phyloP scores from a whole-genome alignment of 257 asterid species.

The Solanum acaule region DNA sequence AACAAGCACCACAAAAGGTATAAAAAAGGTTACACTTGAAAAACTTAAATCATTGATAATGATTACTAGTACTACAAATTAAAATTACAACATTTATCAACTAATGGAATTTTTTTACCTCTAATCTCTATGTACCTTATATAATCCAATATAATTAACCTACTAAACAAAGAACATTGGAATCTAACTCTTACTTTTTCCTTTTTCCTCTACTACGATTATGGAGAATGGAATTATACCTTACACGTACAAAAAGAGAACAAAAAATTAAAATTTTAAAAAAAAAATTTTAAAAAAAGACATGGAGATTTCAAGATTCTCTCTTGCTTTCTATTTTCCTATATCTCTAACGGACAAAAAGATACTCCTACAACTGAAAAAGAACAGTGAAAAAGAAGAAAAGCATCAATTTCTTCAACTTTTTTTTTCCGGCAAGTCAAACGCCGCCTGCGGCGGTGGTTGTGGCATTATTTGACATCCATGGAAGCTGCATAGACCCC shows the following conservation, averaged over 20 bases:
- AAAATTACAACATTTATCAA: not conserved
- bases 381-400: slow-evolving; percentile 51
- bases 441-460: slow-evolving; percentile 53
- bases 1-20: slow-evolving; percentile 2
- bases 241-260: slow-evolving; percentile 9
- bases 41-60: not conserved
- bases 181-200: slow-evolving; percentile 15
- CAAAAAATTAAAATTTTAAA: not conserved
- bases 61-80: not conserved
- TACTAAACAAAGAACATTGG: slow-evolving; percentile 1
- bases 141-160: not conserved
- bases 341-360: slow-evolving; percentile 34
- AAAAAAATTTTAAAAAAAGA: not conserved
- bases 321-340: slow-evolving; percentile 5
- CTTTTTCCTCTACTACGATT: slow-evolving; percentile 1
- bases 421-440: slow-evolving; percentile 23
- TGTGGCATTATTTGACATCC: slow-evolving; percentile 41
- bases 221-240: slow-evolving; percentile 11
- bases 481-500: slow-evolving; percentile 27
- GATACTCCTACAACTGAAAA: slow-evolving; percentile 28
- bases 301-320: slow-evolving; percentile 42
- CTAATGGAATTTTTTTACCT: not conserved
- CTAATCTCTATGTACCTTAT: not conserved
- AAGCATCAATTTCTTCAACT: slow-evolving; percentile 32
- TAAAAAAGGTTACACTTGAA: not conserved